These are phyloP conservation scores for Metschnikowia borealis DNA, from an alignment of 805 yeast genomes.

Conservation along the genomic window DNA sequence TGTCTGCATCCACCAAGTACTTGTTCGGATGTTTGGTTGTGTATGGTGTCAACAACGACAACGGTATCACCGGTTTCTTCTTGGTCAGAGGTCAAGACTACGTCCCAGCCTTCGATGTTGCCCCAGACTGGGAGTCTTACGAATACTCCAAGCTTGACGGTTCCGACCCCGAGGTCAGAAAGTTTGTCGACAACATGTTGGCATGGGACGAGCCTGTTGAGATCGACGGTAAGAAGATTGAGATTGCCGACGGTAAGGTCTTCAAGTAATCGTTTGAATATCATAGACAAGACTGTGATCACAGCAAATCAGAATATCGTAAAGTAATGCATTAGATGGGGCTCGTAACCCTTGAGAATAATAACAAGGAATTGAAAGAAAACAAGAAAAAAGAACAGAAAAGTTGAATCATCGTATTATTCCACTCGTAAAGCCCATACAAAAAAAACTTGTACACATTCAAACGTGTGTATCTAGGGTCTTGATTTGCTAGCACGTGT, in stretches of 20 bases:
- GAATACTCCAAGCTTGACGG: constrained; percentile 78
- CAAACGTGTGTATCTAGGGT: too few relatives aligned
- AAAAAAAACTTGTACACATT: too few relatives aligned
- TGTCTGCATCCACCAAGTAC: constrained; percentile 86
- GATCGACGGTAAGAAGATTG: constrained; percentile 74
- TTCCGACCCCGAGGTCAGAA: constrained; percentile 69
- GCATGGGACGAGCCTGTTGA: constrained; percentile 96
- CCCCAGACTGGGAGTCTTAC: constrained; percentile 99
- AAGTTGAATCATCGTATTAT: too few relatives aligned
- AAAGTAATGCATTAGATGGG: too few relatives aligned
- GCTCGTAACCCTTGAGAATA: too few relatives aligned
- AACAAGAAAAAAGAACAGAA: too few relatives aligned
- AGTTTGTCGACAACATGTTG: constrained; percentile 84
- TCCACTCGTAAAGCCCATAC: too few relatives aligned
- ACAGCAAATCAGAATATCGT: too few relatives aligned
- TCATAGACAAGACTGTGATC: background rate
- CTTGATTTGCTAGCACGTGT: too few relatives aligned
- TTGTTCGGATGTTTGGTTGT: constrained; percentile 92
- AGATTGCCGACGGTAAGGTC: constrained; percentile 96
- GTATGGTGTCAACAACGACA: constrained; percentile 97
- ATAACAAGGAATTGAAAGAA: too few relatives aligned
- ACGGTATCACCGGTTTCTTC: constrained; percentile 95
- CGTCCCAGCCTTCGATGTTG: constrained; percentile 92
- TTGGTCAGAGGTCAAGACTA: constrained; percentile 91
- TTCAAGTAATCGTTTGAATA: constrained; percentile 57